These are phyloP conservation scores for Metschnikowia orientalis DNA, from an alignment of 805 yeast genomes.

Conservation along the genomic window DNA sequence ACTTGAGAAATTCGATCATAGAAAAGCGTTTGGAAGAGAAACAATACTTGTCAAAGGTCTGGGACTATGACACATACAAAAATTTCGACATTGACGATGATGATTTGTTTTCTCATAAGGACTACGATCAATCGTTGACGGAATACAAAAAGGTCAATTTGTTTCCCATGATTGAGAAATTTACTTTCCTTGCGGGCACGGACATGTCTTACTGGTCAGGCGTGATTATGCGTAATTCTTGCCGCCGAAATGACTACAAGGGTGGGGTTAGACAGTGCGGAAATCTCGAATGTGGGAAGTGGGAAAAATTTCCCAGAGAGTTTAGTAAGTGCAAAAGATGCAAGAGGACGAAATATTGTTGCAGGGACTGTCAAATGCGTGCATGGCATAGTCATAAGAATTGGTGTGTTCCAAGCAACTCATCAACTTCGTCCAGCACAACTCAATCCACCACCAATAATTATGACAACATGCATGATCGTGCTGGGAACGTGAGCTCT, in stretches of 20 bases:
- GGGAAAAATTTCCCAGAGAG: conserved; percentile 89
- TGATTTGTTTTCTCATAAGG: conserved; percentile 12
- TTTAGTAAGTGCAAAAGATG: conserved; percentile 94
- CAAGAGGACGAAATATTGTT: conserved; percentile 91
- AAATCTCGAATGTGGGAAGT: conserved; percentile 83
- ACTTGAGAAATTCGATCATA: conserved; percentile 29
- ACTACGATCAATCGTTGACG: conserved; percentile 39
- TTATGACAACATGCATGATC: conserved; percentile 12
- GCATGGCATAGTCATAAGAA: conserved; percentile 93
- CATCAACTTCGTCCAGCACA: conserved; percentile 22
- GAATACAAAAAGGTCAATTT: conserved; percentile 57
- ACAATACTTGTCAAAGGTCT: conserved; percentile 27
- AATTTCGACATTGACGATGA: conserved; percentile 38
- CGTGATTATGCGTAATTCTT: conserved; percentile 94
- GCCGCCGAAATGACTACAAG: conserved; percentile 79
- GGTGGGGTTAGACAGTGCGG: conserved; percentile 96
- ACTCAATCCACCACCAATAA: conserved; percentile 11
- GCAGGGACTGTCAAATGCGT: conserved; percentile 82
- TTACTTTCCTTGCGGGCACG: conserved; percentile 65
- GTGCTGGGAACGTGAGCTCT: conserved; percentile 13
- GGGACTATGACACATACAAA: conserved; percentile 39
- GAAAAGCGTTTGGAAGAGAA: conserved; percentile 31
- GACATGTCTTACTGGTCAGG: conserved; percentile 96
- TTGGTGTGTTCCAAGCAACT: conserved; percentile 71
- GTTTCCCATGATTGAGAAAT: conserved; percentile 89